Percentiles rank a stretch among this genome's conserved stretches.
phyloP scores from a whole-genome alignment of 345 rosid species.

The Bruguiera sexangula region DNA sequence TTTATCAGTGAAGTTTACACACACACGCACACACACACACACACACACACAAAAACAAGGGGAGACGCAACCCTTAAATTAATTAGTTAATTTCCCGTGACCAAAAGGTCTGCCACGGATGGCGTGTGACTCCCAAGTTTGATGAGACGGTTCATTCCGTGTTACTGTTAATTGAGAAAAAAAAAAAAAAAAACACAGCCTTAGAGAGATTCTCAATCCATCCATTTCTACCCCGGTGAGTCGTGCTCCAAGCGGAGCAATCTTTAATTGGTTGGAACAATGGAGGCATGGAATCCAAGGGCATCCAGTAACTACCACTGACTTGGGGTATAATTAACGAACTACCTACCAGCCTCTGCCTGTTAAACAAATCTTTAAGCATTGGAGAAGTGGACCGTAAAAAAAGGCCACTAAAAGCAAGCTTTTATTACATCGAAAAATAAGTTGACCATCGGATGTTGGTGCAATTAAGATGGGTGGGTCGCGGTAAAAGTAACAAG shows the following conservation, averaged over 20 bases:
- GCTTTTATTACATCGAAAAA: no score
- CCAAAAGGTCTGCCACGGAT: background rate
- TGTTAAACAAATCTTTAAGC: background rate
- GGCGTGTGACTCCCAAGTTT: background rate
- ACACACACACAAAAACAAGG: no score
- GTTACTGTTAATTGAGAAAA: background rate
- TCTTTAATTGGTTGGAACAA: background rate
- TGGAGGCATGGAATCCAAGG: background rate
- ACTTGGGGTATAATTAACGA: slow-evolving; percentile 12
- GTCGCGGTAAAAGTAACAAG: no score
- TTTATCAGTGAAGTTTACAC: no score
- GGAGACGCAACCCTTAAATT: no score
- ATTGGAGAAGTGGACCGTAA: no score
- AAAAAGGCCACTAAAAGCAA: no score
- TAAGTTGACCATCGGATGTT: no score
- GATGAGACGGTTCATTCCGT: background rate
- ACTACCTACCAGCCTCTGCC: background rate
- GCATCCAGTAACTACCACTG: background rate
- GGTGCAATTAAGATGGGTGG: no score
- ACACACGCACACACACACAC: no score
- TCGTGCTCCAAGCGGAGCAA: background rate
- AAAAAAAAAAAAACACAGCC: background rate
- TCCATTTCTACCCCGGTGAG: background rate
- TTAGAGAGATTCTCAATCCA: background rate
- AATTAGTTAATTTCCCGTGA: background rate